Base-by-base conservation (phyloP, 2,329 filamentous ascomycete species). In the Arthroderma sp. region DNA sequence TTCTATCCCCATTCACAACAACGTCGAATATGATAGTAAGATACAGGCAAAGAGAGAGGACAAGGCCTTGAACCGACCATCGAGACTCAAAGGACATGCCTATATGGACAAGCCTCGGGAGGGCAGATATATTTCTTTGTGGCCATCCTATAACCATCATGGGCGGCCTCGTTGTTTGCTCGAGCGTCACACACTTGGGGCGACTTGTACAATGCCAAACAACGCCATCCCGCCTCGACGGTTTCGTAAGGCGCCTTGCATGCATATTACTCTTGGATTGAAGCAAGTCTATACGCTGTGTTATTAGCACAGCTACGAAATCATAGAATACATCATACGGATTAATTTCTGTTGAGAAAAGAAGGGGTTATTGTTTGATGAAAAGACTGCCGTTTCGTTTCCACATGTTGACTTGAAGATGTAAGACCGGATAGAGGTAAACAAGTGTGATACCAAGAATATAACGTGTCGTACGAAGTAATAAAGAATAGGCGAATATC, bases 191-290 rank as follows among this genome's bases (percentile, higher is more conserved):
- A 51, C 25, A 6, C 47, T 33, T 31, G 35, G 47, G n/a, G 28
- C 47, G 47, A 51, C 25, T 33, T 33, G 47, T 51, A 19, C 25
- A 51, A 51, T 28, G 25, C 23, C 47, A 51, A 51, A 51, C 47
- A 51, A 51, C 23, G 25, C 47, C 47, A 9, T 8, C 25, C 25
- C 15, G 28, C 7, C 47, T 17, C 15, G 17, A 25, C 25, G 47
- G 13, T n/a, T 51, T 51, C 13, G 17, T n/a, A 51, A 31, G 23
- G 28, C 15, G 28, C 17, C 15, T 43, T 43, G 39, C 17, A 21
- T 43, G 19, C n/a, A 17, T 13, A 9, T 37, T 37, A 37, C 9
- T 11, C 6, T 37, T 37, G 28, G 28, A 31, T 31, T 31, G 7
- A 31, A 31, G 28, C 7, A 7, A 31, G 7, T 4, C 28, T 7